Evolutionary conservation across 164 flowering plant species (phyloP), one percentile per base, ranked within the genome.

Genomic region (Kalanchoe fedtschenkoi): DNA sequence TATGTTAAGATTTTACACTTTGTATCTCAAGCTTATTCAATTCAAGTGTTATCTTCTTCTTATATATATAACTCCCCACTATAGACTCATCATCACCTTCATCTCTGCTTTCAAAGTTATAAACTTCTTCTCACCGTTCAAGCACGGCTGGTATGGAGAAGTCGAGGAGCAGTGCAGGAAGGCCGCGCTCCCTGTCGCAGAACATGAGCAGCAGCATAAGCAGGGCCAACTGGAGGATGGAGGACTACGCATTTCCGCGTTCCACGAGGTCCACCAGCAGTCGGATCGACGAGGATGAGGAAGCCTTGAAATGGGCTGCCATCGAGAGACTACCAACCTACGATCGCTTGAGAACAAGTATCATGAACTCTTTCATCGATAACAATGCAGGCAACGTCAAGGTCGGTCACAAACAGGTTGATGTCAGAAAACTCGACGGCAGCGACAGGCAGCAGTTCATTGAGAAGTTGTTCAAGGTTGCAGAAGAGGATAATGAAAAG

Each of bases 401-500:
- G 16, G 37, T 71, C 4, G 61, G 65, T 13, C 83, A 75, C 58
- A 80, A 69, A 61, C 89, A 84, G 59, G 84, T 91, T 26, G 95
- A 91, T 67, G 90, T 91, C 10, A 63, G 78, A 34, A 83, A 74
- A 14, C 81, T 91, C 9, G 91, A 76, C 22, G 24, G 75, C 19
- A 71, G 74, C 21, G 93, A 89, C 5, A 58, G 81, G 34, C 85
- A 82, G 54, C 67, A 79, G 17, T 84, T 91, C 74, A 80, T 91
- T 30, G 96, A 91, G 34, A 70, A 76, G 56, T 26, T 91, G 6
- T 80, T 91, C 28, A 84, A 64, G 75, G 88, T 83, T 64, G 87
- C 96, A 0, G 96, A 91, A 65, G 98, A 89, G 68, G 95, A 91
- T 70, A 91, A 89, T 61, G 98, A 91, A 79, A 85, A 75, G 78